These are phyloP conservation scores for Coniella vitis DNA, from an alignment of 2,329 filamentous ascomycete genomes.

Conservation along the genomic window DNA sequence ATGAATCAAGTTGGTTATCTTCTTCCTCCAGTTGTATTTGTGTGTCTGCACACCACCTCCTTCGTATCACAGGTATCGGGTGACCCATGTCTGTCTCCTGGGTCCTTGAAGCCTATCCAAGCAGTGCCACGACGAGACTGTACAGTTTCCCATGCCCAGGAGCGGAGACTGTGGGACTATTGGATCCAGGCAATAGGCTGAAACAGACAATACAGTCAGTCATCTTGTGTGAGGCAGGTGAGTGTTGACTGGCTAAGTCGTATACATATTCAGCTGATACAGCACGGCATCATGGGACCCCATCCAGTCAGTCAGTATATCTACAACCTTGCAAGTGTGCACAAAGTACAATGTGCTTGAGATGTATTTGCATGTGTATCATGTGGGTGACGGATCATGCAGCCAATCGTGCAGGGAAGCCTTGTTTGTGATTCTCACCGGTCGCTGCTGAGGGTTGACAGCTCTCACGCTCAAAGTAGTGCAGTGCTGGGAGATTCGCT, in stretches of 20 bases:
- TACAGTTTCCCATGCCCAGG: not conserved
- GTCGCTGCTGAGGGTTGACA: constrained; percentile 7
- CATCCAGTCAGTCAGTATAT: constrained; percentile 3
- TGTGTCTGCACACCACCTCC: not conserved
- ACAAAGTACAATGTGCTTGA: not conserved
- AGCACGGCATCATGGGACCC: not conserved
- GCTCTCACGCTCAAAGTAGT: not conserved
- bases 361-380: constrained; percentile 3
- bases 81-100: not conserved
- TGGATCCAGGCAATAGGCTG: not conserved
- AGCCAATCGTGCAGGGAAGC: constrained; percentile 5
- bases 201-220: not conserved
- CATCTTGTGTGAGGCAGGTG: no score
- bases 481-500: no score
- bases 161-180: no score
- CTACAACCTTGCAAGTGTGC: not conserved
- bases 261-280: not conserved
- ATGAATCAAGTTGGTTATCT: no score
- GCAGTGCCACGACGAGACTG: not conserved
- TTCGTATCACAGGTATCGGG: not conserved
- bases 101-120: no score
- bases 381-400: constrained; percentile 13
- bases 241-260: no score
- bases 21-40: not conserved
- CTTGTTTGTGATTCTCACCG: constrained; percentile 7